phyloP scores from a whole-genome alignment of 306 rosid genomes.

The Neltuma alba region DNA sequence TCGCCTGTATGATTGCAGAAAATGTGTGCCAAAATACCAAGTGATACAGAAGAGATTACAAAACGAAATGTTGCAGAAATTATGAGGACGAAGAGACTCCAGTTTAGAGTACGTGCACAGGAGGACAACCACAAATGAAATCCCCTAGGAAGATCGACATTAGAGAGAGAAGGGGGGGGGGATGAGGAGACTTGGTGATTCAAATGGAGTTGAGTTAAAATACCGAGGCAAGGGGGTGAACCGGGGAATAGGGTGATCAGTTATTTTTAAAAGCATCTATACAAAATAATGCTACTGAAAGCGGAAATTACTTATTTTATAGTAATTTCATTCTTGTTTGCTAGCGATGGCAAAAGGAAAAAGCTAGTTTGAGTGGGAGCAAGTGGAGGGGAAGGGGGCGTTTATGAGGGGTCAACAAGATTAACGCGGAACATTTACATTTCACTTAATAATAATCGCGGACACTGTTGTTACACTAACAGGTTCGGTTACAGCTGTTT shows the following conservation, averaged over 20 bases:
- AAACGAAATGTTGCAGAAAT: neutral
- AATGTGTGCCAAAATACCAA: neutral
- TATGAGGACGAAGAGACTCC: slow-evolving; percentile 28
- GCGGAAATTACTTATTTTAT: slow-evolving; percentile 6
- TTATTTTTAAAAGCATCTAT: slow-evolving; percentile 35
- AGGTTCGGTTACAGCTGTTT: slow-evolving; percentile 2
- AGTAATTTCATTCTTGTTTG: neutral
- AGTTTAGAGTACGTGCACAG: slow-evolving; percentile 26
- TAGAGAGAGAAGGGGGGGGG: neutral
- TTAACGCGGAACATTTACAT: neutral
- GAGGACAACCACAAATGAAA: neutral
- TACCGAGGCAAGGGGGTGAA: slow-evolving; percentile 49
- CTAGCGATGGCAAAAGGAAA: neutral
- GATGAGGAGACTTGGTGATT: slow-evolving; percentile 61
- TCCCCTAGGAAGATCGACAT: neutral
- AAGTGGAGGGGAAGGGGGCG: neutral
- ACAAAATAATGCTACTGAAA: neutral
- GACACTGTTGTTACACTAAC: neutral
- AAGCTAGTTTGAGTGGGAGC: neutral
- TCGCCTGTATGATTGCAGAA: slow-evolving; percentile 1
- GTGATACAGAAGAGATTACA: neutral
- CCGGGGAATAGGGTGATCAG: slow-evolving; percentile 32
- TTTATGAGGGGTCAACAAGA: neutral
- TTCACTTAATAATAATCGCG: neutral
- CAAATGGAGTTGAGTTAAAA: slow-evolving; percentile 60